Percentiles rank a stretch among this genome's conserved stretches.
phyloP scores from a whole-genome alignment of 495 filamentous ascomycete species.

The Aspergillus steynii region DNA sequence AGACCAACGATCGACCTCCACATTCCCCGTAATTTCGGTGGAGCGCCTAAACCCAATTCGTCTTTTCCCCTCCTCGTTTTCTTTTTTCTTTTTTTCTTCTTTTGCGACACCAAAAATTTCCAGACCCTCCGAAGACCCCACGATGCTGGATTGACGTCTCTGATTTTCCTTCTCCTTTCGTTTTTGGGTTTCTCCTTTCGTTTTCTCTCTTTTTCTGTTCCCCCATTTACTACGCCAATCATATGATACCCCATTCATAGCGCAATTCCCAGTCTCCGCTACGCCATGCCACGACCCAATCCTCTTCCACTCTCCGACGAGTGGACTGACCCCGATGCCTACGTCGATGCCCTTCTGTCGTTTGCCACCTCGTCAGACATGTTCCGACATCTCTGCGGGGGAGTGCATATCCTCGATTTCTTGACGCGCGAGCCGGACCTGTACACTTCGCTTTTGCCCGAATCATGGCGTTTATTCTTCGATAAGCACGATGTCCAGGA shows the following conservation, averaged over 20 bases:
- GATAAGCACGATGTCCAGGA: constrained; percentile 65
- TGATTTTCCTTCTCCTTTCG: neutral
- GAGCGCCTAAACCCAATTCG: constrained; percentile 13
- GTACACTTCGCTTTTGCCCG: constrained; percentile 70
- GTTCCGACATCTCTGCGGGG: constrained; percentile 88
- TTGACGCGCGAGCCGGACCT: constrained; percentile 82
- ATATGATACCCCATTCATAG: neutral
- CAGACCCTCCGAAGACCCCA: neutral
- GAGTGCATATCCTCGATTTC: constrained; percentile 94
- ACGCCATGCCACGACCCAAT: constrained; percentile 16
- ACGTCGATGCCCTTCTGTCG: constrained; percentile 73
- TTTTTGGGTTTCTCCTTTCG: neutral
- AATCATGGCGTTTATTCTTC: constrained; percentile 81
- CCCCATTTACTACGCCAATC: neutral
- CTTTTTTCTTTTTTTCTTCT: neutral
- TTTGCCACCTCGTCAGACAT: constrained; percentile 74
- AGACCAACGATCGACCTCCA: constrained; percentile 2
- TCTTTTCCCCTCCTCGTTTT: constrained; percentile 2
- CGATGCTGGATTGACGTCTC: neutral
- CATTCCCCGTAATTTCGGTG: constrained; percentile 10
- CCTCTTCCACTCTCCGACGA: constrained; percentile 59
- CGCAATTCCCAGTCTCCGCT: neutral
- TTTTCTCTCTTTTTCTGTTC: neutral
- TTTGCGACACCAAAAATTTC: constrained; percentile 4
- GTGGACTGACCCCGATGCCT: constrained; percentile 63